Percentiles rank a stretch among this genome's conserved stretches.
These are phyloP conservation scores for Xerocomellus dryophilus DNA, from an alignment of 768 basidiomycete genomes.

Conservation along the genomic window DNA sequence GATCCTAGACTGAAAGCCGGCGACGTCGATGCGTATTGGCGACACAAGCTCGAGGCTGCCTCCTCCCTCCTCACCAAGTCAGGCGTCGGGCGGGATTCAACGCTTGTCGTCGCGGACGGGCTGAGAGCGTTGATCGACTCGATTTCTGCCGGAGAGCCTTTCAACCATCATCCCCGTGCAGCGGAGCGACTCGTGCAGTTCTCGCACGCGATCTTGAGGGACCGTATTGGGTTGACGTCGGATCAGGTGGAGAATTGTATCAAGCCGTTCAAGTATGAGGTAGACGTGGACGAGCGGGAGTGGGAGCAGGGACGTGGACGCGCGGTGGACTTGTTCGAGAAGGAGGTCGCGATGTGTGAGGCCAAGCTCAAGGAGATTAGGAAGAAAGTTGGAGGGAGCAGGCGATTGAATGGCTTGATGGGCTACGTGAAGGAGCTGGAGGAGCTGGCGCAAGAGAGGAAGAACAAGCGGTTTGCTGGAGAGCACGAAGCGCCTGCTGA, in stretches of 20 bases:
- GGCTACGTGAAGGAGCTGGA: slow-evolving; percentile 80
- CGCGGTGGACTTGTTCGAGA: slow-evolving; percentile 77
- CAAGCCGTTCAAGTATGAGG: slow-evolving; percentile 98
- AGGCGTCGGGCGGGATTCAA: slow-evolving; percentile 92
- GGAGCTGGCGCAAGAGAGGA: slow-evolving; percentile 66
- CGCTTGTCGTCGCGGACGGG: slow-evolving; percentile 91
- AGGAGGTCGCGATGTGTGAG: slow-evolving; percentile 83
- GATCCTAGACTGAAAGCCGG: slow-evolving; percentile 69
- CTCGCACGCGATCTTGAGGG: slow-evolving; percentile 88
- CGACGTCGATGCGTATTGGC: slow-evolving; percentile 88
- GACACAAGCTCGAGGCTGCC: slow-evolving; percentile 94
- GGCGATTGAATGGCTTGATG: slow-evolving; percentile 74
- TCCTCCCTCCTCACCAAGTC: slow-evolving; percentile 92
- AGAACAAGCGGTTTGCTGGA: slow-evolving; percentile 45
- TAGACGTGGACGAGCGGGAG: slow-evolving; percentile 89
- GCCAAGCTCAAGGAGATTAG: slow-evolving; percentile 81
- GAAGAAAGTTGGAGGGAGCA: slow-evolving; percentile 82
- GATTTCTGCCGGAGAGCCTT: slow-evolving; percentile 86
- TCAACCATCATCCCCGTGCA: slow-evolving; percentile 84
- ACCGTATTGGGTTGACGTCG: slow-evolving; percentile 89
- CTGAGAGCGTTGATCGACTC: slow-evolving; percentile 86
- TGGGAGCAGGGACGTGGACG: slow-evolving; percentile 84
- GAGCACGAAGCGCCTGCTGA: slow-evolving; percentile 37
- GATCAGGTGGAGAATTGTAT: slow-evolving; percentile 99
- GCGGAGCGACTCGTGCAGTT: slow-evolving; percentile 89